Conservation (phyloP, 768 basidiomycete species). For the Mycena amicta region DNA sequence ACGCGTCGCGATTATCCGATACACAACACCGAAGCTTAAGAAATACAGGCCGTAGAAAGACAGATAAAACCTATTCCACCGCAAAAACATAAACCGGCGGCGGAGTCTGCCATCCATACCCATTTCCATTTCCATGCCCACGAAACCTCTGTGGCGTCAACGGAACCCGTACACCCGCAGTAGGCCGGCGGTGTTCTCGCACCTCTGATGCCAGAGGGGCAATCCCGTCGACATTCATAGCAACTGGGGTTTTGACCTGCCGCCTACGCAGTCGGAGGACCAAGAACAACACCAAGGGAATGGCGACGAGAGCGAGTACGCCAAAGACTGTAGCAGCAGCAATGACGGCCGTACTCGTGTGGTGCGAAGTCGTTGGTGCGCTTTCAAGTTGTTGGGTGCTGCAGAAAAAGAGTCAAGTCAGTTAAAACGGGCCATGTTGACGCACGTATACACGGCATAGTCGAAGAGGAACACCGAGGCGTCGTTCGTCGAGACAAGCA, state of each 20-base stretch:
- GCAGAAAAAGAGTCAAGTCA: not conserved
- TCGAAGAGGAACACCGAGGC: conserved; percentile 17
- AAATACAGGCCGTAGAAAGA: not conserved
- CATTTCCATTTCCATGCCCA: not conserved
- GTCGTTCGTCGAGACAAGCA: conserved; percentile 13
- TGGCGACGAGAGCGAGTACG: not conserved
- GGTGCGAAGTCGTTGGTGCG: no score
- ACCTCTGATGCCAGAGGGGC: no score
- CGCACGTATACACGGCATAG: conserved; percentile 21
- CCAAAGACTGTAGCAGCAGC: not conserved
- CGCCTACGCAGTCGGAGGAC: not conserved
- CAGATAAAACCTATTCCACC: not conserved
- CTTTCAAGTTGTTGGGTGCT: no score
- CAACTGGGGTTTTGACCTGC: not conserved
- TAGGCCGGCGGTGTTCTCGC: no score
- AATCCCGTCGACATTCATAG: no score
- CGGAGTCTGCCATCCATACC: not conserved
- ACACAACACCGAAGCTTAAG: no score
- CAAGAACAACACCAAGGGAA: not conserved
- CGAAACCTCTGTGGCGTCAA: not conserved
- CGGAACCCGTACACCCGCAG: not conserved
- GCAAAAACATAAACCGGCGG: not conserved
- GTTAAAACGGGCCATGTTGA: not conserved
- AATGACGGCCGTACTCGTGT: not conserved
- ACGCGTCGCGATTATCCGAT: not conserved